Conservation (phyloP, 192 early-diverging fungal genomes). For the Backusella australiensis region DNA sequence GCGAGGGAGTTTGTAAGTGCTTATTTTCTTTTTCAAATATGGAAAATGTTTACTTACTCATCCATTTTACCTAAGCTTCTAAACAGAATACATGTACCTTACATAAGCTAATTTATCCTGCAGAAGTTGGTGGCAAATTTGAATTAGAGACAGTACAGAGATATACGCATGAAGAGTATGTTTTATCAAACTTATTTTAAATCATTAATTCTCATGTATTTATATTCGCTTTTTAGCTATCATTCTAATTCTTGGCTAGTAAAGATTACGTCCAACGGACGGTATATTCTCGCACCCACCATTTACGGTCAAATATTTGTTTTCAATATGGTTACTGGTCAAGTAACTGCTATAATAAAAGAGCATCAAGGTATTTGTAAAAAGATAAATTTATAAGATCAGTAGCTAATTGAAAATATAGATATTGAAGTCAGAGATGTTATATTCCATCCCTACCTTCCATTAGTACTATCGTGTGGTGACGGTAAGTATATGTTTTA, state of each 20-base stretch:
- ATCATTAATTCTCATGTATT: not conserved
- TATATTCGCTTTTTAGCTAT: conserved; percentile 46
- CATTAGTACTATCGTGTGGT: conserved; percentile 78
- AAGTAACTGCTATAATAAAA: conserved; percentile 74
- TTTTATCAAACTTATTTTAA: not conserved
- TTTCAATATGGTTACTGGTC: conserved; percentile 75
- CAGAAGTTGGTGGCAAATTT: conserved; percentile 65
- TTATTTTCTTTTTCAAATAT: not conserved
- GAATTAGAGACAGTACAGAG: conserved; percentile 71
- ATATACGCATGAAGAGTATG: conserved; percentile 82
- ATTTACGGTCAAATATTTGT: conserved; percentile 86
- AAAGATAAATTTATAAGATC: not conserved
- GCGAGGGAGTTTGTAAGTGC: conserved; percentile 67
- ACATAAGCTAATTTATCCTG: conserved; percentile 85
- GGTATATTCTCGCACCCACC: conserved; percentile 86
- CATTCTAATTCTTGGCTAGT: conserved; percentile 94
- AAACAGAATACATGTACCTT: conserved; percentile 84
- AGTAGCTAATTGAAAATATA: conserved; percentile 11
- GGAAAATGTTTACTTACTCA: not conserved
- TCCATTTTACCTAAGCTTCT: conserved; percentile 48
- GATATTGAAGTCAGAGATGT: conserved; percentile 92
- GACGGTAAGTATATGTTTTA: conserved; percentile 59
- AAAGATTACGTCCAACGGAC: conserved; percentile 82
- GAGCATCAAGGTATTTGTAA: conserved; percentile 69
- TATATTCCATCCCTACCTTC: conserved; percentile 84